Base-by-base conservation (phyloP, 495 filamentous ascomycete genomes). In the Aspergillus cavernicola region DNA sequence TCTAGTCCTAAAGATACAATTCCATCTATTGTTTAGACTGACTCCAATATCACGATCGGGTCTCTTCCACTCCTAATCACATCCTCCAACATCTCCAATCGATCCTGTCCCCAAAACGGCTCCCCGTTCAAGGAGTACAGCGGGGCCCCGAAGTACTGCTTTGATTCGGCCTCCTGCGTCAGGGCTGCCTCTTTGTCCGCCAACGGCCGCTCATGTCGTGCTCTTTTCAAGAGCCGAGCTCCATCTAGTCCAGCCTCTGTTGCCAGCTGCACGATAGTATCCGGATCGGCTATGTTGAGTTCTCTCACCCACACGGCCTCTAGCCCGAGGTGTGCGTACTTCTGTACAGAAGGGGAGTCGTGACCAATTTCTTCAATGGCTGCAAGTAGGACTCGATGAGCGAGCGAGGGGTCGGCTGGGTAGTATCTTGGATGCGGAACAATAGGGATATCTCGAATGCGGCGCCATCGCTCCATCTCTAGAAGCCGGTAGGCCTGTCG, bases 401-500 rank as follows among this genome's bases (percentile, higher is more conserved):
- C 49, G 20, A 60, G 58, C 23, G 58, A 60, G 1, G 58, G 58
- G 23, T 60, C 53, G 15, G 50, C 58, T 1, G 53, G 58, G 32
- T 57, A 60, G 47, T 22, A 60, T 36, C 54, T 60, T n/a, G 58
- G 58, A 26, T 50, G 33, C 3, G 18, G 38, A 5, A 60, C 53
- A 23, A 60, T 39, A 1, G 53, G 49, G 16, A 60, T 60, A 7
- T 57, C 32, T 38, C 45, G 58, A 23, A 60, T 57, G 2, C 37
- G 33, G 15, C 48, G 40, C 57, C 57, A 60, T 15, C 57, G 52
- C 18, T 60, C 51, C 56, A 59, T 59, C 31, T 59, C 56, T 7
- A 54, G 2, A 2, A 54, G 36, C 1, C 52, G 52, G 35, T 54
- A 54, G 4, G 42, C 33, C 24, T 50, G 53, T 5, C 53, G 45